Conservation (phyloP, 1,284 basidiomycete genomes). For the Malassezia pachydermatis region DNA sequence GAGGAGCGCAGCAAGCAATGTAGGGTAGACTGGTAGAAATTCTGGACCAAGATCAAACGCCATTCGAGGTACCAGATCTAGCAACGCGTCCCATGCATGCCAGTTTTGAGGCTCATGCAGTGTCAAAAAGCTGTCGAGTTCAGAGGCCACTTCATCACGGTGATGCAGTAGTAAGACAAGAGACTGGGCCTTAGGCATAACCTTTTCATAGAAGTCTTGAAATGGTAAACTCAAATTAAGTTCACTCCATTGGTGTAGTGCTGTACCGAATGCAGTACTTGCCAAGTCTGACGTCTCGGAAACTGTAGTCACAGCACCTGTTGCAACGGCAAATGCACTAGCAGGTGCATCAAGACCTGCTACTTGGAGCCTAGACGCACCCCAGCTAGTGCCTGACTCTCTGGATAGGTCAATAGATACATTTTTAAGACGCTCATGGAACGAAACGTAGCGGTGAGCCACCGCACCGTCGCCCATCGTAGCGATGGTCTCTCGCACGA, state of each 20-base stretch:
- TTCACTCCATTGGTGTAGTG: slow-evolving; percentile 39
- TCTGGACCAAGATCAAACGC: slow-evolving; percentile 40
- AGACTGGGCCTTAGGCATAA: slow-evolving; percentile 27
- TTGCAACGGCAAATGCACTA: slow-evolving; percentile 8
- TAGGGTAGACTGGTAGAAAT: slow-evolving; percentile 41
- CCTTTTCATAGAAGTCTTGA: slow-evolving; percentile 25
- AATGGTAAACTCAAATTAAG: slow-evolving; percentile 45
- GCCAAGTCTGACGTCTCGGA: slow-evolving; percentile 19
- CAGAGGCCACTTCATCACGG: slow-evolving; percentile 22
- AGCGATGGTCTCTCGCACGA: neutral
- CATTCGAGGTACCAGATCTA: slow-evolving; percentile 45
- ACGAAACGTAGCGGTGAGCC: slow-evolving; percentile 40
- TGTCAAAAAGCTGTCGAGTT: slow-evolving; percentile 20
- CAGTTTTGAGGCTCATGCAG: slow-evolving; percentile 18
- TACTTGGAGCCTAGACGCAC: slow-evolving; percentile 17
- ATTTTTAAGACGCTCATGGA: slow-evolving; percentile 44
- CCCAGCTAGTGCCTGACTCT: slow-evolving; percentile 17
- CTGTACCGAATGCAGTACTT: slow-evolving; percentile 24
- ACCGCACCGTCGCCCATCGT: slow-evolving; percentile 17
- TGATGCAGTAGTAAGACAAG: slow-evolving; percentile 44
- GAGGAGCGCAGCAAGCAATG: slow-evolving; percentile 29
- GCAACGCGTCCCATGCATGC: slow-evolving; percentile 40
- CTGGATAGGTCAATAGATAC: slow-evolving; percentile 35
- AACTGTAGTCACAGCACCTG: slow-evolving; percentile 5
- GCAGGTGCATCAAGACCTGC: slow-evolving; percentile 28